Percentiles rank a stretch among this genome's conserved stretches.
Evolutionary conservation across 306 rosid genomes (phyloP).

Genomic region (Malus sylvestris): DNA sequence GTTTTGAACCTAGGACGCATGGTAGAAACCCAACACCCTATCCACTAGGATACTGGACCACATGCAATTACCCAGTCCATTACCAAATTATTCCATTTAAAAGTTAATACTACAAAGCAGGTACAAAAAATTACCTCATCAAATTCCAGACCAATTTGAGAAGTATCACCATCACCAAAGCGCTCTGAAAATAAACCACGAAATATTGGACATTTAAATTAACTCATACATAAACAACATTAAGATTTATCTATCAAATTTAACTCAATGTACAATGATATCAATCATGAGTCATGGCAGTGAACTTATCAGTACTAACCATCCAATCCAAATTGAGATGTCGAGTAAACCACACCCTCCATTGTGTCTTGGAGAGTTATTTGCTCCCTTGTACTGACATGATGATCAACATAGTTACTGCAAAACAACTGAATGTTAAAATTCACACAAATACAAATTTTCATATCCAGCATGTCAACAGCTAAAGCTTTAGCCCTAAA

Average conservation of each 20-base stretch:
- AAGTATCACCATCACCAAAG: constrained; percentile 96
- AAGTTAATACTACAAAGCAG: constrained; percentile 1
- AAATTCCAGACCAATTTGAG: constrained; percentile 96
- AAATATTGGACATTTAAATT: constrained; percentile 14
- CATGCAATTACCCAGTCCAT: background rate
- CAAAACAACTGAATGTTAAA: constrained; percentile 33
- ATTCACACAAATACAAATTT: background rate
- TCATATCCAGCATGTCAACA: constrained; percentile 11
- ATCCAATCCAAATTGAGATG: constrained; percentile 97
- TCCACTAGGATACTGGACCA: background rate
- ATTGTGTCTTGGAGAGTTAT: constrained; percentile 92
- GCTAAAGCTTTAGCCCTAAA: background rate
- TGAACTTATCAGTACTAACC: constrained; percentile 47
- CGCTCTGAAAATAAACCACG: constrained; percentile 58
- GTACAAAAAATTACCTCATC: constrained; percentile 65
- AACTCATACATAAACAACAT: background rate
- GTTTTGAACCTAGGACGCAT: too few species aligned
- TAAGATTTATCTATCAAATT: background rate
- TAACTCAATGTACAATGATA: background rate
- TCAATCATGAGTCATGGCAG: background rate
- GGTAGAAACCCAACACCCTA: too few species aligned
- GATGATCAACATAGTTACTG: constrained; percentile 96
- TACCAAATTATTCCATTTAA: background rate
- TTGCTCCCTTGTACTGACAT: constrained; percentile 88
- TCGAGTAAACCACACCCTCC: constrained; percentile 89